A percentile compares a stretch with the other conserved stretches of the same genome.
Conservation (phyloP, 352 stramenopile genomes). For the Globisporangium paddicum region DNA sequence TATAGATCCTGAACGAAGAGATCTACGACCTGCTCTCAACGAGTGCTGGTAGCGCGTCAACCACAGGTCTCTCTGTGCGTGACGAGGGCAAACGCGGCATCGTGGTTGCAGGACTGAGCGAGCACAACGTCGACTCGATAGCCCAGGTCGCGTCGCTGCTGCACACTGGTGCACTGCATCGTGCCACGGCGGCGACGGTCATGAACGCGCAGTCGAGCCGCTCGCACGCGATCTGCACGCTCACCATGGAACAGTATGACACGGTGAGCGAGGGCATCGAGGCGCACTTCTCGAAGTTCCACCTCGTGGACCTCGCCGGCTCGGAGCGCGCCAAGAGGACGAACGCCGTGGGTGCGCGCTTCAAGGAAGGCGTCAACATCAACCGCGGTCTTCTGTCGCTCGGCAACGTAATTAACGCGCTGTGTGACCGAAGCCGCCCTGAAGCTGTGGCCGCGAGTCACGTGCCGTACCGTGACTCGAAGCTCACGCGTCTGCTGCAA, state of each 20-base stretch:
- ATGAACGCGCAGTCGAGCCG: slow-evolving; percentile 82
- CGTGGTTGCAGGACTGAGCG: slow-evolving; percentile 77
- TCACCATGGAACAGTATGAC: slow-evolving; percentile 74
- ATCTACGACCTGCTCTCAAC: slow-evolving; percentile 90
- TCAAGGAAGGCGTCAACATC: slow-evolving; percentile 93
- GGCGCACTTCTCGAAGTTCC: slow-evolving; percentile 82
- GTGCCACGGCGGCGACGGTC: slow-evolving; percentile 58
- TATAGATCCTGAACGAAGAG: slow-evolving; percentile 97
- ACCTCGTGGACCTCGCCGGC: slow-evolving; percentile 95
- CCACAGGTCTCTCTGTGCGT: slow-evolving; percentile 59
- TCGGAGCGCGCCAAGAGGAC: slow-evolving; percentile 92
- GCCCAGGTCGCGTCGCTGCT: slow-evolving; percentile 43
- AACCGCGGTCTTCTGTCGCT: slow-evolving; percentile 93
- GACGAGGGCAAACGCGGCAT: slow-evolving; percentile 90
- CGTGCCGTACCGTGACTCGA: slow-evolving; percentile 89
- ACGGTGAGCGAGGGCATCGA: slow-evolving; percentile 21
- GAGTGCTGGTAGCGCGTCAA: slow-evolving; percentile 10
- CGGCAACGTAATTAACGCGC: slow-evolving; percentile 94
- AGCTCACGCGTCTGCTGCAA: slow-evolving; percentile 87
- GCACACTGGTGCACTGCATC: slow-evolving; percentile 33
- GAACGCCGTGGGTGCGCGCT: slow-evolving; percentile 71
- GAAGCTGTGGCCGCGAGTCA: slow-evolving; percentile 24
- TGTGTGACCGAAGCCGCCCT: slow-evolving; percentile 81
- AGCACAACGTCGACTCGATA: slow-evolving; percentile 61
- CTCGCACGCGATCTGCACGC: slow-evolving; percentile 88